Conservation (phyloP, 257 asterid species). For the Buddleja alternifolia region DNA sequence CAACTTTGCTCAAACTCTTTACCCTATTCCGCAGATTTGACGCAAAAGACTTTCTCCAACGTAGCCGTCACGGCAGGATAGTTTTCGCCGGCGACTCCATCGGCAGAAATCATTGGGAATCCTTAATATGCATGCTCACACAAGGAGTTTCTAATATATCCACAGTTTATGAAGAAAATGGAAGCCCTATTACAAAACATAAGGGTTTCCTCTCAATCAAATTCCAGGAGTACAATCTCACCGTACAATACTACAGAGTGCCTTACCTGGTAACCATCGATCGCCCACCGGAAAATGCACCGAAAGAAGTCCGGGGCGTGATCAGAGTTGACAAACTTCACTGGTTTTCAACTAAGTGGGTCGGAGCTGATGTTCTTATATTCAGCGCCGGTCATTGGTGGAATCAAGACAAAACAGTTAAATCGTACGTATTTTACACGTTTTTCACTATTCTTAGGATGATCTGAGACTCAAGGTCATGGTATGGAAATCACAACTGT, state of each 20-base stretch:
- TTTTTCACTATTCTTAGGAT: no score
- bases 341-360: conserved; percentile 72
- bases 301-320: conserved; percentile 62
- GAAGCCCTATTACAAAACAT: conserved; percentile 87
- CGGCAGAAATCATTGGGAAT: conserved; percentile 97
- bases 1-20: background rate
- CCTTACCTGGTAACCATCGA: conserved; percentile 70
- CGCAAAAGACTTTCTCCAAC: conserved; percentile 60
- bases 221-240: conserved; percentile 78
- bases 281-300: conserved; percentile 58
- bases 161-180: conserved; percentile 62
- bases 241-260: conserved; percentile 78
- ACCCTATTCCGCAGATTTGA: conserved; percentile 44
- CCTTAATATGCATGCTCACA: conserved; percentile 80
- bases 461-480: no score
- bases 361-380: conserved; percentile 66
- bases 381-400: conserved; percentile 98
- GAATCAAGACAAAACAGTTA: conserved; percentile 76
- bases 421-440: conserved; percentile 44
- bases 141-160: conserved; percentile 69
- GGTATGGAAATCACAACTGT: no score
- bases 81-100: conserved; percentile 96
- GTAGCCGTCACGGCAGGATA: conserved; percentile 55
- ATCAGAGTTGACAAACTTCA: conserved; percentile 76
- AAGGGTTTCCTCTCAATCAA: conserved; percentile 78